Base-by-base conservation (phyloP, 2,329 filamentous ascomycete species). In the Aspergillus ochraceoroseus region DNA sequence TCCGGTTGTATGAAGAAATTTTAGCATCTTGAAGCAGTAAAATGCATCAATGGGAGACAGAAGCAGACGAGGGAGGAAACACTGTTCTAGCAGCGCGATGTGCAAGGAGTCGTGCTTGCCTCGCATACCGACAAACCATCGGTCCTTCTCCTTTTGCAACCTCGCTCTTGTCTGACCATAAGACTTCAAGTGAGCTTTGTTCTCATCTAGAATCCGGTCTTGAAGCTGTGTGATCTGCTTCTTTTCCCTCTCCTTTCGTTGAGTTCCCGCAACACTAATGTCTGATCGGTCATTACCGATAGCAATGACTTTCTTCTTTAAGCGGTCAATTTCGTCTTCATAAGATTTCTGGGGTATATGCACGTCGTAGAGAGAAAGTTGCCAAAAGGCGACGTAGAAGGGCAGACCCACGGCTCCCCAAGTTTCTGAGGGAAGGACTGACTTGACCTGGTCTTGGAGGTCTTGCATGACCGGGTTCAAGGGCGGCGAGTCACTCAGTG, bases 331-430 rank as follows among this genome's bases (percentile, higher is more conserved):
- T 58, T 94, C 88, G 11, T 80, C 76, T 32, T 85, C 76, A 59
- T 98, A 98, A 45, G 83, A 85, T 22, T 80, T 75, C 46, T 79
- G 79, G 1, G 86, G 85, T 48, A 89, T 80, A 41, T 79, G 77
- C 42, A 95, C 72, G 59, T 98, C 90, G 31, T 85, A 81, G 2
- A 94, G 75, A 18, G 87, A 82, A 8, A 95, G 73, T 35, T 89
- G 83, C 92, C 92, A 98, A 66, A 98, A 98, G 0, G 85, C 85
- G 29, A 85, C 79, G 57, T 87, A 95, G 61, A 95, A 90, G 19
- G 85, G 80, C 0, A 87, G 74, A 29, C 80, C 88, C 36, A 95
- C 76, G 34, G 77, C 78, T 7, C 77, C 70, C 73, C 83, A 87
- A 4, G 80, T 76, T 5, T 79, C 74, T 2, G 76, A 65, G 1